Evolutionary conservation across 345 rosid genomes (phyloP).

Genomic region (Pelargonium nanum): DNA sequence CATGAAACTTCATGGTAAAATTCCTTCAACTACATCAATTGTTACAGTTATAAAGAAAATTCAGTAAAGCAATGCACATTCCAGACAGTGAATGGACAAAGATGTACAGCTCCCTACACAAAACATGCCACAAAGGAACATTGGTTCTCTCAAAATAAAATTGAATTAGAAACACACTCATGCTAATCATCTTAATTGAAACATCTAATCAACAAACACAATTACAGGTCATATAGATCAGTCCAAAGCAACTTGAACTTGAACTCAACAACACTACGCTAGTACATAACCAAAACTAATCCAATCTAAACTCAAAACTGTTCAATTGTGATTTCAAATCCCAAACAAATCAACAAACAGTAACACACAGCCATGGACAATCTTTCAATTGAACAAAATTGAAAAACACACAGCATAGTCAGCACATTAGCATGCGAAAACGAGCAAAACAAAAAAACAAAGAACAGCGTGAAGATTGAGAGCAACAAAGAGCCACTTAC

Average conservation of each 20-base stretch:
- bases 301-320: background rate
- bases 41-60: background rate
- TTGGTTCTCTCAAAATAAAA: background rate
- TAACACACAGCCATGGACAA: background rate
- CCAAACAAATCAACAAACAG: background rate
- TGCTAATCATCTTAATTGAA: background rate
- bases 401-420: background rate
- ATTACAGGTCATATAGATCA: background rate
- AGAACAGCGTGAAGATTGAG: conserved; percentile 10
- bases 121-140: background rate
- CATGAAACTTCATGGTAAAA: no score
- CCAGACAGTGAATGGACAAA: background rate
- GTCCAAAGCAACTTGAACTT: background rate
- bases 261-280: background rate
- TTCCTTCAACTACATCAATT: background rate
- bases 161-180: background rate
- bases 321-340: background rate
- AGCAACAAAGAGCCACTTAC: conserved; percentile 38
- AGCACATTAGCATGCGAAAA: conserved; percentile 1
- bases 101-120: background rate
- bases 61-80: no score
- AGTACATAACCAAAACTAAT: background rate
- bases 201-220: background rate
- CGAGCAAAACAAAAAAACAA: background rate
- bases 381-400: background rate